Percentiles rank a stretch among this genome's conserved stretches.
phyloP scores from a whole-genome alignment of 441 rosid genomes.

The Cnidoscolus chayamansa region DNA sequence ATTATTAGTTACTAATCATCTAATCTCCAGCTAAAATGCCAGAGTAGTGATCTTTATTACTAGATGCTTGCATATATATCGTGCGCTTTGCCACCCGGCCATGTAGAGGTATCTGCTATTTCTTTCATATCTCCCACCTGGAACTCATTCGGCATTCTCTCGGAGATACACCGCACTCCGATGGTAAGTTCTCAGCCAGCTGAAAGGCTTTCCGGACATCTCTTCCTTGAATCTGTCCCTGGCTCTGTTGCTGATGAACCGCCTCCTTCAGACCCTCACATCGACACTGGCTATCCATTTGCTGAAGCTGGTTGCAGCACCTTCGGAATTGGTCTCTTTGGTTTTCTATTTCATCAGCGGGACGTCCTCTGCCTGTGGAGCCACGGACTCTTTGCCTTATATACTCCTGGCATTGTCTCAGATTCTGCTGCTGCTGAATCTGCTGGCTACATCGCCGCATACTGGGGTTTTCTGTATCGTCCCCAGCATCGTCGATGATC shows the following conservation, averaged over 20 bases:
- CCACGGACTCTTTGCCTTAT: neutral
- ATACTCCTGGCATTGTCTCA: conserved; percentile 1
- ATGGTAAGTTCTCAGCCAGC: conserved; percentile 13
- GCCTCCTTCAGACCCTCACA: conserved; percentile 21
- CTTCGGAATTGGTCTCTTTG: neutral
- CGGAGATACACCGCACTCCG: conserved; percentile 18
- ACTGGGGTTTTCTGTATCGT: neutral
- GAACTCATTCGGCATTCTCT: conserved; percentile 4
- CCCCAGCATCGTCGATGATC: conserved; percentile 1
- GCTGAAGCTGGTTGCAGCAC: conserved; percentile 30
- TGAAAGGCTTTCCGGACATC: neutral
- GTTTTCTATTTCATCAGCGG: neutral
- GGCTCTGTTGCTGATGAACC: neutral
- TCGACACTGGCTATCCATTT: conserved; percentile 19
- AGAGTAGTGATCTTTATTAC: neutral
- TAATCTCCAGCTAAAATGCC: neutral
- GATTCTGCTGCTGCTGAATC: conserved; percentile 3
- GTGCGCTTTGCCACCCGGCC: neutral
- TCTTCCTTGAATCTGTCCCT: neutral
- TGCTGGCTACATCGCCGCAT: neutral
- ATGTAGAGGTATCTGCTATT: neutral
- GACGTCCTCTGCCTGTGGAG: neutral
- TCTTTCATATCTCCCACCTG: neutral
- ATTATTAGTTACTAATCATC: neutral
- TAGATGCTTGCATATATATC: neutral